Evolutionary conservation across 202 grass and related monocot species (phyloP).

Genomic region (Musa balbisiana): DNA sequence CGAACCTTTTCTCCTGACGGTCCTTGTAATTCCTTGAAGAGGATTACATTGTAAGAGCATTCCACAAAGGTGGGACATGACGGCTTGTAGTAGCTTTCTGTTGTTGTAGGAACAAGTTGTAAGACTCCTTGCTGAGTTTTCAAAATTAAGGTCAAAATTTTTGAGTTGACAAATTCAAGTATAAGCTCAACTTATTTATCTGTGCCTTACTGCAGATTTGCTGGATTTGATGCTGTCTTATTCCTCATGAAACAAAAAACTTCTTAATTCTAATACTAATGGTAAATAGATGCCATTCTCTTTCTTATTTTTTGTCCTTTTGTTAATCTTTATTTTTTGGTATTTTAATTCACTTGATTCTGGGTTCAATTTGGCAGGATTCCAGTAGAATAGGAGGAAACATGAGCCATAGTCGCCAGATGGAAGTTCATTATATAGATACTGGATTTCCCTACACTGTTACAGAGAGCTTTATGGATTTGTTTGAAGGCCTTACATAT

Average conservation of each 20-base stretch:
- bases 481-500: slow-evolving; percentile 2
- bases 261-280: neutral
- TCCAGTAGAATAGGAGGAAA: neutral
- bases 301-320: neutral
- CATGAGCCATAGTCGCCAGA: too few species aligned
- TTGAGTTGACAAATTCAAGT: neutral
- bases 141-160: neutral
- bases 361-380: neutral
- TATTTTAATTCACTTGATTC: neutral
- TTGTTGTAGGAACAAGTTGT: too few species aligned
- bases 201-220: neutral
- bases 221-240: neutral
- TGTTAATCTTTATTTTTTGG: neutral
- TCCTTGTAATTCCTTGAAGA: neutral
- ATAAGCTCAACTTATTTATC: neutral
- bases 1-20: neutral
- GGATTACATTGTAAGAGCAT: neutral
- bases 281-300: neutral
- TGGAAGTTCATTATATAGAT: too few species aligned
- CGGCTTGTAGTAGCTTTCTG: too few species aligned
- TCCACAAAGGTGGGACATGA: too few species aligned
- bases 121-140: neutral
- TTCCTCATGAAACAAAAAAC: too few species aligned
- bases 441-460: neutral
- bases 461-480: slow-evolving; percentile 1